A percentile compares a stretch with the other conserved stretches of the same genome.
These are phyloP conservation scores for Salinomyces thailandicus DNA, from an alignment of 2,329 filamentous ascomycete genomes.

Conservation along the genomic window DNA sequence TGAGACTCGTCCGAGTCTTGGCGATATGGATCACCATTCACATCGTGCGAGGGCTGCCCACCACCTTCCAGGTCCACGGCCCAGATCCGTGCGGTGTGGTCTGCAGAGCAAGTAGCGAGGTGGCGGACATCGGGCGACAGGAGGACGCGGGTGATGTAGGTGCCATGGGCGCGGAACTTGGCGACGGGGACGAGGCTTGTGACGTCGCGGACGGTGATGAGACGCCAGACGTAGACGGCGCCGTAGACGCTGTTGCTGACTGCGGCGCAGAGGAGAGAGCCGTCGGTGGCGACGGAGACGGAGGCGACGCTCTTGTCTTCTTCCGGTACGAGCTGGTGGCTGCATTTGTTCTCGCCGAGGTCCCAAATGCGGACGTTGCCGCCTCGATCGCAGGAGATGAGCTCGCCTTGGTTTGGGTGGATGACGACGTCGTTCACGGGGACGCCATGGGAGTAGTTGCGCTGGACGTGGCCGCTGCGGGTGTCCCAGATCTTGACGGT, in stretches of 20 bases:
- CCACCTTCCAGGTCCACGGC: slow-evolving; percentile 57
- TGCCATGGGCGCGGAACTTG: slow-evolving; percentile 80
- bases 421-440: slow-evolving; percentile 98
- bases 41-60: background rate
- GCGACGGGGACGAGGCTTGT: slow-evolving; percentile 79
- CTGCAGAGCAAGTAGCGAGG: slow-evolving; percentile 83
- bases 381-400: slow-evolving; percentile 88
- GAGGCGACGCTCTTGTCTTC: slow-evolving; percentile 89
- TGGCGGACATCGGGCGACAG: slow-evolving; percentile 90
- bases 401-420: slow-evolving; percentile 94
- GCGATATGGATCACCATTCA: slow-evolving; percentile 1
- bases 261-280: slow-evolving; percentile 72
- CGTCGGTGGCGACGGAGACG: slow-evolving; percentile 91
- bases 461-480: slow-evolving; percentile 70
- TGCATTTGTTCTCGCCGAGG: slow-evolving; percentile 91
- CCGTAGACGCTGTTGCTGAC: slow-evolving; percentile 75
- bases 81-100: slow-evolving; percentile 96
- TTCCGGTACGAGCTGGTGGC: slow-evolving; percentile 89
- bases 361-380: slow-evolving; percentile 96
- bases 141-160: slow-evolving; percentile 85
- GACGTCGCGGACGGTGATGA: slow-evolving; percentile 70
- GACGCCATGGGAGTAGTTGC: slow-evolving; percentile 82
- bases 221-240: slow-evolving; percentile 94
- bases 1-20: slow-evolving; percentile 27
- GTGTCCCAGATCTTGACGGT: slow-evolving; percentile 98